These are phyloP conservation scores for Talaromyces proteolyticus DNA, from an alignment of 495 filamentous ascomycete genomes.

Conservation along the genomic window DNA sequence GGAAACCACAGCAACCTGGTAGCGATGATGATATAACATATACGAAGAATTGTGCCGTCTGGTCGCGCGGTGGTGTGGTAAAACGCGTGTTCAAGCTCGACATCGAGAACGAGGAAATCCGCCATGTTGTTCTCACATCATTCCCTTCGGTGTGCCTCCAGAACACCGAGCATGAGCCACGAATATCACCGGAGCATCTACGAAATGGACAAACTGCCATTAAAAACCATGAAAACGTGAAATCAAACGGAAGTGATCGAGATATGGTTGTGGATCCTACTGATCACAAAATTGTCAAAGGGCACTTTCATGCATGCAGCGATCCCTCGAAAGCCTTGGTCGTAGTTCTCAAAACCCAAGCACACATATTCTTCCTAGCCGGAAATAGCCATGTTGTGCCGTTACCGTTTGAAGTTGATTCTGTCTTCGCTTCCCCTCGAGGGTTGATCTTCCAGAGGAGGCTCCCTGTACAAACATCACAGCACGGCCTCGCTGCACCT, in stretches of 20 bases:
- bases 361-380: slow-evolving; percentile 86
- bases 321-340: slow-evolving; percentile 64
- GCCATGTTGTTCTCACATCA: slow-evolving; percentile 75
- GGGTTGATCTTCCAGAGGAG: slow-evolving; percentile 85
- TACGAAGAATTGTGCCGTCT: slow-evolving; percentile 78
- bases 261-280: neutral
- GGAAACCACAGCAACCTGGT: slow-evolving; percentile 57
- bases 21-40: slow-evolving; percentile 80
- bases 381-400: slow-evolving; percentile 86
- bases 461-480: slow-evolving; percentile 25
- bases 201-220: slow-evolving; percentile 13
- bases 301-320: neutral
- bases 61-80: slow-evolving; percentile 82
- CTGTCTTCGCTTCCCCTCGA: slow-evolving; percentile 71
- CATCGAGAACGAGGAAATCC: slow-evolving; percentile 75
- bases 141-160: slow-evolving; percentile 51
- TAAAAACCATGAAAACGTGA: neutral
- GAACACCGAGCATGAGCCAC: neutral
- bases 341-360: slow-evolving; percentile 86
- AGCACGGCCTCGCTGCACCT: slow-evolving; percentile 41
- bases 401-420: slow-evolving; percentile 90
- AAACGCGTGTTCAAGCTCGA: slow-evolving; percentile 85
- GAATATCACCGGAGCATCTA: slow-evolving; percentile 17
- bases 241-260: neutral
- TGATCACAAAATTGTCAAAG: neutral